phyloP scores from a whole-genome alignment of 306 rosid genomes.

The Trifolium dubium region DNA sequence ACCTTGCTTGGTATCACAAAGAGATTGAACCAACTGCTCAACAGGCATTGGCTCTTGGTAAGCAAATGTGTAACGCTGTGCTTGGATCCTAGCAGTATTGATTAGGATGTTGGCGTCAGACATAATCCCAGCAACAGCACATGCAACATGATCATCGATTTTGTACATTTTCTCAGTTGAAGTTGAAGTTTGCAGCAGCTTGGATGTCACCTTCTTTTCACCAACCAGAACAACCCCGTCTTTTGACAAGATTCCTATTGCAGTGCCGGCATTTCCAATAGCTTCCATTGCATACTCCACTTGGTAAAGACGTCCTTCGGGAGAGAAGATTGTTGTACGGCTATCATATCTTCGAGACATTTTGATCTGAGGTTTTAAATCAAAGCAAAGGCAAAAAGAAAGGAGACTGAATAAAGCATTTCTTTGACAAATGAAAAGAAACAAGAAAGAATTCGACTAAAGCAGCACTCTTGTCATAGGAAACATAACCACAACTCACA shows the following conservation, averaged over 20 bases:
- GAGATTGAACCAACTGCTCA: slow-evolving; percentile 62
- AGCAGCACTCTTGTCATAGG: background rate
- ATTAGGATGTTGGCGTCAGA: slow-evolving; percentile 61
- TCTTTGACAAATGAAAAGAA: background rate
- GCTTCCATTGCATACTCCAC: slow-evolving; percentile 68
- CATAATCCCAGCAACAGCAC: slow-evolving; percentile 62
- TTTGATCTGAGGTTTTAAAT: slow-evolving; percentile 32
- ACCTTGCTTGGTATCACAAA: slow-evolving; percentile 60
- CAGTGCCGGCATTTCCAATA: slow-evolving; percentile 61
- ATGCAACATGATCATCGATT: slow-evolving; percentile 62
- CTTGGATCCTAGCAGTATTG: slow-evolving; percentile 59
- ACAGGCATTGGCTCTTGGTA: slow-evolving; percentile 66
- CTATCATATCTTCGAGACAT: slow-evolving; percentile 66
- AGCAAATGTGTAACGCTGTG: slow-evolving; percentile 54
- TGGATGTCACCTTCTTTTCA: slow-evolving; percentile 58
- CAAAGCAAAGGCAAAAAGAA: slow-evolving; percentile 25
- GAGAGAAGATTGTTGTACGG: slow-evolving; percentile 61
- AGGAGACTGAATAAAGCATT: slow-evolving; percentile 31
- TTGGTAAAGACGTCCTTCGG: slow-evolving; percentile 59
- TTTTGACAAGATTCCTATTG: slow-evolving; percentile 59
- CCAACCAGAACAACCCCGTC: slow-evolving; percentile 61
- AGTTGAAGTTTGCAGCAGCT: slow-evolving; percentile 62
- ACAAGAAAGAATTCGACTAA: background rate
- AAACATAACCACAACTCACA: background rate
- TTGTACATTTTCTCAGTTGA: slow-evolving; percentile 62